Base-by-base conservation (phyloP, 2,329 filamentous ascomycete genomes). In the Epichloe amarillans region DNA sequence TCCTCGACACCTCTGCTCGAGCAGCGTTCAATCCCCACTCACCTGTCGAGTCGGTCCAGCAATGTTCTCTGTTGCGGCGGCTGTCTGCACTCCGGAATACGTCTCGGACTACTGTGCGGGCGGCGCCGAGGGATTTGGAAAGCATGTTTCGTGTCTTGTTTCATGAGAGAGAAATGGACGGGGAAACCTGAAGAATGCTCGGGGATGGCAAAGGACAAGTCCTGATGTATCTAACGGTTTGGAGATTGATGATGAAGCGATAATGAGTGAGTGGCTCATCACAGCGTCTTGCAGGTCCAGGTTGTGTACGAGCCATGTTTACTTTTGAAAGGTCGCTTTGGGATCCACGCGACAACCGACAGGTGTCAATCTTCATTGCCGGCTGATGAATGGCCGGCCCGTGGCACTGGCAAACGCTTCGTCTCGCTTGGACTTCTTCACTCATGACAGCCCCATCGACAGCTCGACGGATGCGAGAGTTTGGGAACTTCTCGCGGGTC, bases 41-140 rank as follows among this genome's bases (percentile, higher is more conserved):
- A 36, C 50, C 47, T 3, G 39, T 38, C 23, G 19, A 23, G 7
- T 52, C 47, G 2, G 21, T 14, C 48, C 48, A 47, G 14, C 47
- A 45, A 8, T 33, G 1, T 11, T 23, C 21, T 26, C 21, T 35
- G 26, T 47, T 44, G 23, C 26, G 38, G 2, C 51, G 43, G 14
- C 45, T 2, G 30, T 46, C 38, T n/a, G 47, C 41, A 17, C 45
- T 40, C 26, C 41, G 45, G 19, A 53, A 48, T 11, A 53, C 17
- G 36, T 50, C 48, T n/a, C 51, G 39, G 26, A 53, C 26, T 5
- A 35, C 45, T 14, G 43, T 23, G 23, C 48, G 51, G 15, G 51
- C 51, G n/a, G 47, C 45, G 36, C 14, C 40, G 23, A 50, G 37
- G 6, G 51, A 50, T 50, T 37, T 42, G 17, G 48, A 48, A 23